Evolutionary conservation across 192 early-diverging fungal genomes (phyloP), one percentile per base, ranked within the genome.

Genomic region (Dissophora globulifera): DNA sequence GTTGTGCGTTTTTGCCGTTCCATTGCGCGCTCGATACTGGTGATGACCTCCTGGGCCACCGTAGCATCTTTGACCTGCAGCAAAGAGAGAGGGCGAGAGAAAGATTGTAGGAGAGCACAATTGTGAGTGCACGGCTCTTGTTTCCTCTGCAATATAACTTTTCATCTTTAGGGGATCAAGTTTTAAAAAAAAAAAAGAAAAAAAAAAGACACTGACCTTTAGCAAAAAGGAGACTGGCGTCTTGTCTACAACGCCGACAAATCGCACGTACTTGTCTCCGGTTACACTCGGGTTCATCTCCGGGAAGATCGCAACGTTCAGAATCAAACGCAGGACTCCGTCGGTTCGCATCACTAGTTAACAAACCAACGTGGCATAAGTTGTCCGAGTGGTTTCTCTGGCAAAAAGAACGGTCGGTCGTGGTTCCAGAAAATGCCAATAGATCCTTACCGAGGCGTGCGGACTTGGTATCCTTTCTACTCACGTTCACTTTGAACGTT

Each of bases 391-490:
- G n/a, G n/a, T n/a, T n/a, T n/a, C n/a, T n/a, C n/a, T n/a, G n/a
- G n/a, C n/a, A n/a, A n/a, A n/a, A n/a, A n/a, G n/a, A n/a, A n/a
- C n/a, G n/a, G n/a, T n/a, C n/a, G n/a, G n/a, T n/a, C n/a, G n/a
- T n/a, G n/a, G n/a, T n/a, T n/a, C n/a, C n/a, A n/a, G n/a, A n/a
- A n/a, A n/a, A n/a, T n/a, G n/a, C n/a, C n/a, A n/a, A n/a, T n/a
- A n/a, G n/a, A n/a, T n/a, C n/a, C n/a, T n/a, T 75, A 75, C 71
- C 71, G 8, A 75, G 62, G 41, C 71, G 56, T 13, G 71, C 71
- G 16, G 47, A 11, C 32, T 60, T 75, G 25, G 71, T 53, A 26
- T 66, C 59, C 27, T 42, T 57, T 19, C 62, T 56, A 41, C 57
- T 55, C 20, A 75, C 50, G 41, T 75, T 75, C 32, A 75, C 48